Percentiles rank a stretch among this genome's conserved stretches.
Conservation (phyloP, 257 asterid genomes). For the Galeopsis tetrahit region DNA sequence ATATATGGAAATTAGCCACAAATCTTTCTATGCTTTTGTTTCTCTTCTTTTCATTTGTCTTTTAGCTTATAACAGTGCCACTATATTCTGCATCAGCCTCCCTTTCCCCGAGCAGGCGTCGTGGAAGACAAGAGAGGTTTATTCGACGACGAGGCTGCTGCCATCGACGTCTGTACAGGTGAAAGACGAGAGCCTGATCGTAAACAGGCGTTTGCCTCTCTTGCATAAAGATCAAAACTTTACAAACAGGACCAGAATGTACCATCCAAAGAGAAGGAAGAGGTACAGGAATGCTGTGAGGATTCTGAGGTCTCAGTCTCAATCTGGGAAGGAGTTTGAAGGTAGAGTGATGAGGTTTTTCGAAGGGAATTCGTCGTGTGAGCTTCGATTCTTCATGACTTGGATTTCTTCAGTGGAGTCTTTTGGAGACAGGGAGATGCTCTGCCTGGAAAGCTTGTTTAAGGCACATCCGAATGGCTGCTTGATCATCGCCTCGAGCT, state of each 20-base stretch:
- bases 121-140: constrained; percentile 44
- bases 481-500: constrained; percentile 57
- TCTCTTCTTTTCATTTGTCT: constrained; percentile 59
- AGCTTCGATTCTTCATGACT: constrained; percentile 73
- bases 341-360: constrained; percentile 58
- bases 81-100: constrained; percentile 55
- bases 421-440: constrained; percentile 63
- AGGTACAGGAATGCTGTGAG: constrained; percentile 40
- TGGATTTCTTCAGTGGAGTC: constrained; percentile 69
- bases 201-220: constrained; percentile 45
- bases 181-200: constrained; percentile 40
- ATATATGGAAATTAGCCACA: constrained; percentile 47
- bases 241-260: constrained; percentile 32
- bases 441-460: constrained; percentile 57
- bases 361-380: constrained; percentile 43
- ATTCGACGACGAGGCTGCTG: constrained; percentile 26
- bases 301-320: constrained; percentile 36
- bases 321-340: constrained; percentile 43
- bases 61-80: constrained; percentile 58
- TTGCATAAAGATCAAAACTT: constrained; percentile 46
- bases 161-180: constrained; percentile 39
- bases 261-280: constrained; percentile 40
- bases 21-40: constrained; percentile 50
- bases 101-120: constrained; percentile 51
- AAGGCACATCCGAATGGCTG: constrained; percentile 70